Evolutionary conservation across 495 filamentous ascomycete genomes (phyloP), one percentile per base, ranked within the genome.

Genomic region (Aspergillus bridgeri): DNA sequence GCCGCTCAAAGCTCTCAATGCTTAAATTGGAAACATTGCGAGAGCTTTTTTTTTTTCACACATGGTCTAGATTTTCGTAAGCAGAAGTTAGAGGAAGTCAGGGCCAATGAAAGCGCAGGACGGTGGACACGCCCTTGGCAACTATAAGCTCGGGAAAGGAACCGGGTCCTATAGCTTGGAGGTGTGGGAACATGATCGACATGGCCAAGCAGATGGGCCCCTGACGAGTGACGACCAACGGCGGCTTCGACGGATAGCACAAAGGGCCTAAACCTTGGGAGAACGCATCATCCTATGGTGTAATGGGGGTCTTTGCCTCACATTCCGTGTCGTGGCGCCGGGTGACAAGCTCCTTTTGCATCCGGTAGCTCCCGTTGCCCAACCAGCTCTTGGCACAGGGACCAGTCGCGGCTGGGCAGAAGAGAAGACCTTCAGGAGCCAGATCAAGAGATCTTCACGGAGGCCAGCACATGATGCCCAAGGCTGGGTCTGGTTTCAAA

Each of bases 161-260:
- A 33, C 51, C 58, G 45, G 42, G 58, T 22, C 47, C 48, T 25
- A 58, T 61, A 61, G 52, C 56, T 58, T 49, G 56, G 50, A 38
- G 42, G 20, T 50, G 51, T 52, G 60, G 60, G 51, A 58, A 54
- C 45, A 24, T 33, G 60, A 62, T 62, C 60, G 56, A 53, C 60
- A 45, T 38, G 38, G 55, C 22, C 48, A 43, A 22, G 45, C 25
- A 54, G 25, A 29, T 49, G 42, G 53, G 27, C 43, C 49, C 49
- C 54, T 57, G 51, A 58, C 47, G 43, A 47, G 50, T 57, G 51
- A 58, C 47, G 43, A 47, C 52, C 46, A 62, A 58, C 56, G 47
- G 43, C 23, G 29, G 18, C 6, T 7, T 17, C 29, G 38, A 44
- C 24, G 42, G 43, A 47, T 23, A 48, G 42, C 25, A 3, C 24